Percentiles rank a stretch among this genome's conserved stretches.
Evolutionary conservation across 2,329 filamentous ascomycete species (phyloP).

Genomic region (Penicillium polonicum): DNA sequence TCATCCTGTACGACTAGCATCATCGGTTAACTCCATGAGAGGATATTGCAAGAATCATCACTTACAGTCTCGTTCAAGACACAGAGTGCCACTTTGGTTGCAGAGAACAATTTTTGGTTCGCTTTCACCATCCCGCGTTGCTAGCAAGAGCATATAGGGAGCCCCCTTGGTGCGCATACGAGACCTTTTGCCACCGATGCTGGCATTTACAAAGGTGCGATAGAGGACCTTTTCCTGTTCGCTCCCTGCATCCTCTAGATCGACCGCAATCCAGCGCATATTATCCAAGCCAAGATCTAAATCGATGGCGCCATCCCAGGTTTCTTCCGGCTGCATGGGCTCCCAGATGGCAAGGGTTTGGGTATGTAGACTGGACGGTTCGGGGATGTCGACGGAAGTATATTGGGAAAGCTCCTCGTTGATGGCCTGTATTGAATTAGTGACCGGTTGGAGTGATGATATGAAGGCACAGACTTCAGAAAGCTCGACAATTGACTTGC

Average conservation of each 20-base stretch:
- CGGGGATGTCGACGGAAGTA: conserved; percentile 27
- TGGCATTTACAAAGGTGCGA: conserved; percentile 34
- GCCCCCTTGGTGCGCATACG: conserved; percentile 34
- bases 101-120: conserved; percentile 35
- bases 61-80: conserved; percentile 32
- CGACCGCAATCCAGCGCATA: conserved; percentile 25
- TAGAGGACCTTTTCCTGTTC: conserved; percentile 33
- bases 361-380: conserved; percentile 19
- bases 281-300: conserved; percentile 23
- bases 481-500: conserved; percentile 32
- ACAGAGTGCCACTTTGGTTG: conserved; percentile 34
- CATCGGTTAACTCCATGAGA: not conserved
- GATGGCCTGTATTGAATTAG: conserved; percentile 21
- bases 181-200: conserved; percentile 31
- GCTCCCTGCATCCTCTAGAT: conserved; percentile 26
- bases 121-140: conserved; percentile 31
- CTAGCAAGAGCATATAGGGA: conserved; percentile 35
- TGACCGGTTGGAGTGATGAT: not conserved
- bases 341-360: conserved; percentile 34
- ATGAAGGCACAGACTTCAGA: conserved; percentile 24
- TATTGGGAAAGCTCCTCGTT: conserved; percentile 31
- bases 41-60: not conserved
- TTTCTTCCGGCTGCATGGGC: conserved; percentile 31
- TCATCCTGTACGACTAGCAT: conserved; percentile 24
- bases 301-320: conserved; percentile 13